Conservation (phyloP, 176 grass and related monocot genomes). For the Chrysopogon serrulatus region DNA sequence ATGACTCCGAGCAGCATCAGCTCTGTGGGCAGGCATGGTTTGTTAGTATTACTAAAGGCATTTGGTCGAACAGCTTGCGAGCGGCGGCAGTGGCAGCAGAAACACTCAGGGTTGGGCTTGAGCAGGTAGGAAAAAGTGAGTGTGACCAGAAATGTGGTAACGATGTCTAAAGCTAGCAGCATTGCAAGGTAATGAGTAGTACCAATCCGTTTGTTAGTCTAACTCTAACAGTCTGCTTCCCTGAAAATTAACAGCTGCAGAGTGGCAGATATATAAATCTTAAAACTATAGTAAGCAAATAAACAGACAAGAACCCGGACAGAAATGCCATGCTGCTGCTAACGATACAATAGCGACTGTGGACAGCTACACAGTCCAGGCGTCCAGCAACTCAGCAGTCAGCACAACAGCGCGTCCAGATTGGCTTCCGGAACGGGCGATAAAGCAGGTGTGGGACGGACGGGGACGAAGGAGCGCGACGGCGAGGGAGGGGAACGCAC, state of each 20-base stretch:
- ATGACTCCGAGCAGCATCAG: constrained; percentile 92
- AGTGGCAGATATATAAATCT: neutral
- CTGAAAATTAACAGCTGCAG: neutral
- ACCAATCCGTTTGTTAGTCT: neutral
- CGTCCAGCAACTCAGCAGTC: neutral
- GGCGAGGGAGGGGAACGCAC: too few species aligned
- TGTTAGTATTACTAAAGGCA: constrained; percentile 17
- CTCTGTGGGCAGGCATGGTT: constrained; percentile 40
- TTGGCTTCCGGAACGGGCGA: neutral
- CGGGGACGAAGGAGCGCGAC: neutral
- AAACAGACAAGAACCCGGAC: neutral
- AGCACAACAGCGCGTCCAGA: neutral
- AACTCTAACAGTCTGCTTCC: neutral
- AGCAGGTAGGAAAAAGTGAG: too few species aligned
- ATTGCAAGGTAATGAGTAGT: neutral
- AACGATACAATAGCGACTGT: neutral
- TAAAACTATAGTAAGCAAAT: too few species aligned
- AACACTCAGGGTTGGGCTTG: neutral
- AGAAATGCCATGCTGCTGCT: too few species aligned
- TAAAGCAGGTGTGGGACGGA: neutral
- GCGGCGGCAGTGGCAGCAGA: neutral
- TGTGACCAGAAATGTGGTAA: neutral
- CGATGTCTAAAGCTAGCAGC: neutral
- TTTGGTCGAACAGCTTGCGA: constrained; percentile 11
- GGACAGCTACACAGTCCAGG: neutral